These are phyloP conservation scores for Penicillium fimorum DNA, from an alignment of 495 filamentous ascomycete genomes.

Conservation along the genomic window DNA sequence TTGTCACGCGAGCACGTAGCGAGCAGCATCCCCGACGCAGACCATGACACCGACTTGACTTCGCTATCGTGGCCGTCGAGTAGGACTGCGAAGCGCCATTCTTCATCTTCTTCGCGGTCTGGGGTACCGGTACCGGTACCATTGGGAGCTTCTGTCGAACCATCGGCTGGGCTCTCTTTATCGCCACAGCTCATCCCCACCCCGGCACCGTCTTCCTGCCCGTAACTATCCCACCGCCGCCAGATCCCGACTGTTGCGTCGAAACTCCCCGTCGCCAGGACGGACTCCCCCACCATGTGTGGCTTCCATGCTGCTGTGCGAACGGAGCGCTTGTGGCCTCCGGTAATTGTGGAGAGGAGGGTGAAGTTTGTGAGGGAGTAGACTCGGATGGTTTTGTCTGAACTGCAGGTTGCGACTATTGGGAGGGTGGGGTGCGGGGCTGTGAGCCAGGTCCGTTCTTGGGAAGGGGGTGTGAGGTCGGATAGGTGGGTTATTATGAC, in stretches of 20 bases:
- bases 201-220: slow-evolving; percentile 30
- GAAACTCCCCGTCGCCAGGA: slow-evolving; percentile 88
- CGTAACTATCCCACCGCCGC: slow-evolving; percentile 61
- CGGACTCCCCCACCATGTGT: slow-evolving; percentile 57
- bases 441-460: slow-evolving; percentile 79
- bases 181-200: slow-evolving; percentile 2
- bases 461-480: slow-evolving; percentile 58
- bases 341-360: slow-evolving; percentile 72
- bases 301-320: slow-evolving; percentile 85
- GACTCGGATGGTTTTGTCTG: slow-evolving; percentile 79
- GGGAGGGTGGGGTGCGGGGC: slow-evolving; percentile 84
- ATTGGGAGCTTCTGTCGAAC: slow-evolving; percentile 15
- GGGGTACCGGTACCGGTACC: slow-evolving; percentile 2
- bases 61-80: slow-evolving; percentile 94
- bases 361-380: slow-evolving; percentile 81
- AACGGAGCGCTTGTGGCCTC: slow-evolving; percentile 86
- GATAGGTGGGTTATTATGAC: slow-evolving; percentile 28
- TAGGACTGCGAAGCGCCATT: slow-evolving; percentile 84
- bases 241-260: slow-evolving; percentile 89
- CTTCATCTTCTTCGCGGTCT: slow-evolving; percentile 54
- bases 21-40: slow-evolving; percentile 72
- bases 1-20: slow-evolving; percentile 92
- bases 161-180: slow-evolving; percentile 14
- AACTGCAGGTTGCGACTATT: slow-evolving; percentile 82
- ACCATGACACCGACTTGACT: slow-evolving; percentile 83